These are phyloP conservation scores for Coelastrella sp. DNA, from an alignment of 139 green algal species.

Conservation along the genomic window DNA sequence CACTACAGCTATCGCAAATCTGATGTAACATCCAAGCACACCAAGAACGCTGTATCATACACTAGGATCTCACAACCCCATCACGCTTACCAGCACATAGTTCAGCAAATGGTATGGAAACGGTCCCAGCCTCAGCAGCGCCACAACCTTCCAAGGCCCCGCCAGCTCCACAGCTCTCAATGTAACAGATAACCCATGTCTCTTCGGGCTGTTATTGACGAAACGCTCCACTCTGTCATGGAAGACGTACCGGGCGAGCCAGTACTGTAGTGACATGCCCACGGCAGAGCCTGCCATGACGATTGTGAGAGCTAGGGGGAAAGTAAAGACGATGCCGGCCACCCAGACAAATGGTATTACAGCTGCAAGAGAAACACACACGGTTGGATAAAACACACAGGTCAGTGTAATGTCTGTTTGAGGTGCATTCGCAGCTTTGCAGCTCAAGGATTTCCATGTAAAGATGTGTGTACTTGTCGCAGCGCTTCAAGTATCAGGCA, in stretches of 20 bases:
- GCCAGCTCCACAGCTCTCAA: conserved; percentile 26
- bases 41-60: too few species aligned
- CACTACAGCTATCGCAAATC: too few species aligned
- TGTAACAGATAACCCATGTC: background rate
- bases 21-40: too few species aligned
- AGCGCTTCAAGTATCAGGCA: too few species aligned
- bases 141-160: conserved; percentile 44
- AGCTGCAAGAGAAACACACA: background rate
- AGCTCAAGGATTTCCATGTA: too few species aligned
- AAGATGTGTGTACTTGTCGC: too few species aligned
- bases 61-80: too few species aligned
- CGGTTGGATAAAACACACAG: too few species aligned
- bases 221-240: background rate
- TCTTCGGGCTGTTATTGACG: background rate
- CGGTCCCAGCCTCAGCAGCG: conserved; percentile 42
- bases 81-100: background rate
- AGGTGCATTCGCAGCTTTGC: too few species aligned
- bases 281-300: background rate
- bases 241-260: background rate
- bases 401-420: too few species aligned
- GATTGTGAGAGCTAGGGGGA: background rate
- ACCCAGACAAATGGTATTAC: conserved; percentile 39
- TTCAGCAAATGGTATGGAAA: conserved; percentile 34
- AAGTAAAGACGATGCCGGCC: conserved; percentile 24
- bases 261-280: conserved; percentile 36